A percentile compares a stretch with the other conserved stretches of the same genome.
phyloP scores from a whole-genome alignment of 768 basidiomycete species.

The Exsudoporus frostii region DNA sequence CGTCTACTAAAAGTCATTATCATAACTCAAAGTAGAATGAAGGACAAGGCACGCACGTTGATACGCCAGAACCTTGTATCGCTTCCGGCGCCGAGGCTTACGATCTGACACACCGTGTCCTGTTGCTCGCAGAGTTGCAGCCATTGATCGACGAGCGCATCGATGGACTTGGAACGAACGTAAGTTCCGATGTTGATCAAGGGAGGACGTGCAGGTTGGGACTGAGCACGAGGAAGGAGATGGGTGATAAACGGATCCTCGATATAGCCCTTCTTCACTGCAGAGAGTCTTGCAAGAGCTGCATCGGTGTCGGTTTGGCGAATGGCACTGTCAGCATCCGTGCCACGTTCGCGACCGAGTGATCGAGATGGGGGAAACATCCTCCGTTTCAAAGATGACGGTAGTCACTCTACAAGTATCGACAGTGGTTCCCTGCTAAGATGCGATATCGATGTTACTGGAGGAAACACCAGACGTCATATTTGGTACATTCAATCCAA shows the following conservation, averaged over 20 bases:
- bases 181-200: constrained; percentile 96
- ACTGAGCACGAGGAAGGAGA: constrained; percentile 66
- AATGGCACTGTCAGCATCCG: constrained; percentile 58
- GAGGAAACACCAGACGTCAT: neutral
- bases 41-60: constrained; percentile 49
- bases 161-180: constrained; percentile 78
- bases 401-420: too few relatives aligned
- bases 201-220: constrained; percentile 64
- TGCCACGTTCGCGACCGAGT: constrained; percentile 15
- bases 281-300: constrained; percentile 80
- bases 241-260: constrained; percentile 67
- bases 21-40: constrained; percentile 6
- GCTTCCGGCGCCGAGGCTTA: constrained; percentile 94
- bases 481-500: neutral
- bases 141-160: constrained; percentile 69
- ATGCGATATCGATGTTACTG: neutral
- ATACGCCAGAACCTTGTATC: constrained; percentile 95
- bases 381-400: neutral
- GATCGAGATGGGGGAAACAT: constrained; percentile 14
- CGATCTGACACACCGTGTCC: constrained; percentile 68
- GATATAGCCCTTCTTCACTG: constrained; percentile 76
- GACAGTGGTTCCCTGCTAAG: neutral
- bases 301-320: constrained; percentile 84
- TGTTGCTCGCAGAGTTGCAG: constrained; percentile 42
- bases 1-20: constrained; percentile 42